Evolutionary conservation across 106 monocot genomes (phyloP).

Genomic region (Vanilla planifolia): DNA sequence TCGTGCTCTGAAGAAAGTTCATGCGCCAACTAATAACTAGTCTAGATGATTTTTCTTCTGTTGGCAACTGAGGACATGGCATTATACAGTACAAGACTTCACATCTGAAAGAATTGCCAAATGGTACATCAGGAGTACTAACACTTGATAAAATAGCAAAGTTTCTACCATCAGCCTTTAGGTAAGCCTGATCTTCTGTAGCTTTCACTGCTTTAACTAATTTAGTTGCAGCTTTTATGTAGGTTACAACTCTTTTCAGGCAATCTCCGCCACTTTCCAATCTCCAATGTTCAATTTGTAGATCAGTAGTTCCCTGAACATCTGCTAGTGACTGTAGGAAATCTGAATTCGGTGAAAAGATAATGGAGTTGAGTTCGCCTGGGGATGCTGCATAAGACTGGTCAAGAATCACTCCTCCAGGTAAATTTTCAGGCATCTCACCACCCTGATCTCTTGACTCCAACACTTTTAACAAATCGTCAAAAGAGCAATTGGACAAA

Average conservation of each 20-base stretch:
- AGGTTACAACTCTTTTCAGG: slow-evolving; percentile 58
- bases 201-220: slow-evolving; percentile 75
- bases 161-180: slow-evolving; percentile 70
- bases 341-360: slow-evolving; percentile 65
- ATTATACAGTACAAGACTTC: slow-evolving; percentile 70
- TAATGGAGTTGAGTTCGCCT: slow-evolving; percentile 42
- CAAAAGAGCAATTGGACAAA: slow-evolving; percentile 30
- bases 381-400: slow-evolving; percentile 53
- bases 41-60: slow-evolving; percentile 45
- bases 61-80: slow-evolving; percentile 46
- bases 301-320: slow-evolving; percentile 48
- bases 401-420: slow-evolving; percentile 74
- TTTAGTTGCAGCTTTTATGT: slow-evolving; percentile 70
- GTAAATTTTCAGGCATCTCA: slow-evolving; percentile 61
- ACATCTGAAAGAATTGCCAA: slow-evolving; percentile 59
- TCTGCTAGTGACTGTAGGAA: slow-evolving; percentile 48
- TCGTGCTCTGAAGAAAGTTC: slow-evolving; percentile 84
- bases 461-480: slow-evolving; percentile 49
- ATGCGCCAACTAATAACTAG: slow-evolving; percentile 64
- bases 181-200: slow-evolving; percentile 68
- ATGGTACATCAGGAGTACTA: slow-evolving; percentile 88
- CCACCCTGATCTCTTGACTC: slow-evolving; percentile 50
- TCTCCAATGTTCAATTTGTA: slow-evolving; percentile 45
- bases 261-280: slow-evolving; percentile 25
- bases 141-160: slow-evolving; percentile 68